A percentile compares a stretch with the other conserved stretches of the same genome.
Evolutionary conservation across 2,329 filamentous ascomycete species (phyloP).

Genomic region (Phialemonium atrogriseum): DNA sequence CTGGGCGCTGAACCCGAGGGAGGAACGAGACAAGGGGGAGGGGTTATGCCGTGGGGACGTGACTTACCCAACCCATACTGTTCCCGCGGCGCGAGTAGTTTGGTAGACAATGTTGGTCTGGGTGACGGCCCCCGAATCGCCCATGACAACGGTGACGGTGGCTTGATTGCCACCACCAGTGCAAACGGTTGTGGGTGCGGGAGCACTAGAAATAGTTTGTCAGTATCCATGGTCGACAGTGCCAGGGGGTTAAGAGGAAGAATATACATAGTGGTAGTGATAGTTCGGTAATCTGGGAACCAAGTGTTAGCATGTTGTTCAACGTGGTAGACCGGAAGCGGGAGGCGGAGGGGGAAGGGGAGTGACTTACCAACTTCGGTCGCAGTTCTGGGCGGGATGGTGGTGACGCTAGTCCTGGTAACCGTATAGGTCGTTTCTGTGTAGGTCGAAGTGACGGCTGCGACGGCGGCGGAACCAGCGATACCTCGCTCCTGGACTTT

Average conservation of each 20-base stretch:
- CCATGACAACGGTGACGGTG: too few species aligned
- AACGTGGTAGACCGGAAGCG: background rate
- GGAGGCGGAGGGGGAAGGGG: background rate
- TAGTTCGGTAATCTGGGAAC: too few species aligned
- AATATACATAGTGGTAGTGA: conserved; percentile 14
- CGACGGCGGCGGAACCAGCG: conserved; percentile 11
- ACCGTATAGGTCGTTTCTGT: conserved; percentile 27
- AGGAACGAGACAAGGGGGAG: too few species aligned
- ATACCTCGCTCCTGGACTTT: conserved; percentile 11
- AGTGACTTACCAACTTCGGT: conserved; percentile 22
- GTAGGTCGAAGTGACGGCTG: conserved; percentile 25
- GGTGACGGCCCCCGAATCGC: too few species aligned
- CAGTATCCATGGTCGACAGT: background rate
- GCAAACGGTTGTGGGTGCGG: conserved; percentile 24
- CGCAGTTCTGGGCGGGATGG: conserved; percentile 20
- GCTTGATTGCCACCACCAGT: conserved; percentile 13
- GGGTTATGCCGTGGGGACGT: too few species aligned
- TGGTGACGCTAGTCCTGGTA: conserved; percentile 25
- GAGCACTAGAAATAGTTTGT: conserved; percentile 16
- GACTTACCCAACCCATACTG: conserved; percentile 26
- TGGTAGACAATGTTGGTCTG: conserved; percentile 25
- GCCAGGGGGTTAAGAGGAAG: background rate
- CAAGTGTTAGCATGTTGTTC: conserved; percentile 6
- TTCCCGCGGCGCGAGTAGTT: conserved; percentile 24
- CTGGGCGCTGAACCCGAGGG: too few species aligned